Percentiles rank a stretch among this genome's conserved stretches.
These are phyloP conservation scores for Scenedesmus sp. DNA, from an alignment of 163 green algal species.

Conservation along the genomic window DNA sequence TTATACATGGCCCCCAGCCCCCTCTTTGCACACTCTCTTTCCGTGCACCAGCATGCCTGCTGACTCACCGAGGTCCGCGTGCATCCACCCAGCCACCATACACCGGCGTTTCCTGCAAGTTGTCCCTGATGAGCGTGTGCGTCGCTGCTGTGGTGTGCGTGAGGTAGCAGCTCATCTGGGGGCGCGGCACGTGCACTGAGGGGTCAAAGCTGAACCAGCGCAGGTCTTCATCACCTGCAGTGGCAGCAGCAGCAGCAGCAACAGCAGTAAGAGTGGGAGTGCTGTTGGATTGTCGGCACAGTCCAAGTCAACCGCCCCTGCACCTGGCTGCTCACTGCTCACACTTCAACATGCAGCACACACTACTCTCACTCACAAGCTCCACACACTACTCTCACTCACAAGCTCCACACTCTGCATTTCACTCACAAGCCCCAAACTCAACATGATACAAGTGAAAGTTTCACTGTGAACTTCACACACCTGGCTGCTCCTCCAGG, in stretches of 20 bases:
- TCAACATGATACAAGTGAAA: too few species aligned
- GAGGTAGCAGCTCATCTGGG: constrained; percentile 93
- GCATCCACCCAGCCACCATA: constrained; percentile 93
- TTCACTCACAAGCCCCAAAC: too few species aligned
- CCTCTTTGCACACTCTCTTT: too few species aligned
- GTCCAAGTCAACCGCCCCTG: background rate
- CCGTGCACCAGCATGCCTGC: background rate
- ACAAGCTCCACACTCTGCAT: too few species aligned
- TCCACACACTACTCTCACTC: too few species aligned
- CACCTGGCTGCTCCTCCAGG: constrained; percentile 88
- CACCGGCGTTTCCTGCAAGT: constrained; percentile 93
- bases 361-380: too few species aligned
- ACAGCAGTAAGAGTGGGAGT: background rate
- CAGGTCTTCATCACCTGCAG: constrained; percentile 79
- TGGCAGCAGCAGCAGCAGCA: background rate
- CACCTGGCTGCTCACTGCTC: background rate
- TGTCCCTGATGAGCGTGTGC: constrained; percentile 91
- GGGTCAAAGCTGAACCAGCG: constrained; percentile 96
- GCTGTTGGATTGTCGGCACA: background rate
- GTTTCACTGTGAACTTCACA: too few species aligned
- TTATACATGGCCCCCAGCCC: too few species aligned
- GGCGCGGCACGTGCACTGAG: constrained; percentile 75
- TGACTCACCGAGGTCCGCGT: constrained; percentile 81
- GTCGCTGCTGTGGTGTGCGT: constrained; percentile 93
- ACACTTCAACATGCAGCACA: too few species aligned